Base-by-base conservation (phyloP, 179 eudicot genomes). In the Corrigiola litoralis region DNA sequence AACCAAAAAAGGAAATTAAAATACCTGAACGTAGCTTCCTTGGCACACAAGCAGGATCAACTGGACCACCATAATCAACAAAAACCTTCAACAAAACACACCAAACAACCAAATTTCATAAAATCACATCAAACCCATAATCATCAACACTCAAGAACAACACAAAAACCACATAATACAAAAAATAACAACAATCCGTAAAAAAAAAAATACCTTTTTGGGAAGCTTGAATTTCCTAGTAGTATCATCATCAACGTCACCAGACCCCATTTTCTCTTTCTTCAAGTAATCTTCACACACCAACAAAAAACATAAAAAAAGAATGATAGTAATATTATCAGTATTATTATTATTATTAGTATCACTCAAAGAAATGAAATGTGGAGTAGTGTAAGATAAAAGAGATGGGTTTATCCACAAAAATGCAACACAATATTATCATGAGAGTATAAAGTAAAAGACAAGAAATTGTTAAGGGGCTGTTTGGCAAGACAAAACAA, bases 21-120 rank as follows among this genome's bases (percentile, higher is more conserved):
- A 16, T 69, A 74, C 78, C 78, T 63, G 78, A 74, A 50, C 78
- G 78, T 58, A 63, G 53, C 60, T 74, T 74, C 72, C 70, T 69
- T 37, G 77, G 77, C 53, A 73, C 72, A 42, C 62, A 51, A 57
- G 71, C 29, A 67, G 71, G 63, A 23, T 56, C 46, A 48, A 67
- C 37, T 16, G 72, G 55, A 33, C 41, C 68, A 33, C 41, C 68
- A 14, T 59, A 63, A 63, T 50, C 74, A 28, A 61, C 61, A n/a
- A 69, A 63, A 69, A 60, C 37, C 78, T 74, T 20, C 28, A 61
- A 54, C 5, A 44, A 41, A 0, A 23, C 6, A 59, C 5, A n/a
- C n/a, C n/a, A n/a, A 4, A 59, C 24, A 14, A 24, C 5, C n/a
- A 9, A 9, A 38, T 9, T 38, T 9, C 44, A 38, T 16, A 38